Conservation (phyloP, 768 basidiomycete species). For the Antrodiella citrinella region DNA sequence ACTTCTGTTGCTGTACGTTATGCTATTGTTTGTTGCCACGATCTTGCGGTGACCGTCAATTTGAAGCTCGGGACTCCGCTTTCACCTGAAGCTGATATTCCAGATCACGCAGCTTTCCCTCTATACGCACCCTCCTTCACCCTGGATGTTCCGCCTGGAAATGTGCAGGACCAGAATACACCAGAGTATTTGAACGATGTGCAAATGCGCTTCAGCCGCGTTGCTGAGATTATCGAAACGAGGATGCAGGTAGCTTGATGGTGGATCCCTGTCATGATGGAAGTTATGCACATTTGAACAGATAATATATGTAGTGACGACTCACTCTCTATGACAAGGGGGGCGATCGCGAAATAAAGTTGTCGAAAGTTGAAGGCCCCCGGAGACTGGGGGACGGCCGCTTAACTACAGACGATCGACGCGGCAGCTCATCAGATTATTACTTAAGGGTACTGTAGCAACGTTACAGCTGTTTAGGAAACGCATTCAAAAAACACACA, state of each 20-base stretch:
- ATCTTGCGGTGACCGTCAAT: background rate
- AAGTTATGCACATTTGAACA: too few species aligned
- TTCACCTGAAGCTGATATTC: constrained; percentile 55
- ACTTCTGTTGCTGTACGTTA: constrained; percentile 65
- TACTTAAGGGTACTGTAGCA: too few species aligned
- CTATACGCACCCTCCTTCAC: constrained; percentile 76
- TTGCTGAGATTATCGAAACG: constrained; percentile 11
- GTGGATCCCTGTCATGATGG: too few species aligned
- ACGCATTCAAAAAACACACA: too few species aligned
- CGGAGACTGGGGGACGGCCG: too few species aligned
- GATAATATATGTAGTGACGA: too few species aligned
- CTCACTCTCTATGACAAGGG: too few species aligned
- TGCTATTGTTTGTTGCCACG: background rate
- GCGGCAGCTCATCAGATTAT: too few species aligned
- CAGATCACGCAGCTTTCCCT: constrained; percentile 68
- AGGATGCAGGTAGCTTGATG: background rate
- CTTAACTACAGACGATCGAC: too few species aligned
- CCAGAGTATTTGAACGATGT: constrained; percentile 44
- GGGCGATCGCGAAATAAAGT: too few species aligned
- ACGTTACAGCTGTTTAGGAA: too few species aligned
- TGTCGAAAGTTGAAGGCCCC: too few species aligned
- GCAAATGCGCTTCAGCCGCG: constrained; percentile 21
- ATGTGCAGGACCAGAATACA: constrained; percentile 67
- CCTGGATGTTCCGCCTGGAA: constrained; percentile 66
- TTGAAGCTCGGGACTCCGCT: constrained; percentile 48